phyloP scores from a whole-genome alignment of 2,329 filamentous ascomycete species.

The Ceratocystis cacaofunesta region DNA sequence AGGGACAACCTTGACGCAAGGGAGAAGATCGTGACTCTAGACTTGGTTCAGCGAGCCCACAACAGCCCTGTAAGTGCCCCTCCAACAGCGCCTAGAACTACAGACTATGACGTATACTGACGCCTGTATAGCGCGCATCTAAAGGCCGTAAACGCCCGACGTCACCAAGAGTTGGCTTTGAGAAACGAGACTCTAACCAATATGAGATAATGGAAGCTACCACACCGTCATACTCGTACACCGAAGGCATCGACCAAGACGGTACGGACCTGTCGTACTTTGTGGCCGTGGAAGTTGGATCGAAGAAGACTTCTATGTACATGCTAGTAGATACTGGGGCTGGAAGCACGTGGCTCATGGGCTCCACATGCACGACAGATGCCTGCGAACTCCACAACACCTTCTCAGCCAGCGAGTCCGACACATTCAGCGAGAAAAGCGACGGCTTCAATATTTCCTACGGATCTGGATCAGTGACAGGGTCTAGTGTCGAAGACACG shows the following conservation, averaged over 20 bases:
- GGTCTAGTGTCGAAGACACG: slow-evolving; percentile 50
- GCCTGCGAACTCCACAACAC: slow-evolving; percentile 56
- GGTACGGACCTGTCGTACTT: slow-evolving; percentile 54
- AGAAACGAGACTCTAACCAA: slow-evolving; percentile 29
- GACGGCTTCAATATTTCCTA: slow-evolving; percentile 54
- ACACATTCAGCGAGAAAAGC: slow-evolving; percentile 39
- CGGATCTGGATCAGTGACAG: slow-evolving; percentile 60
- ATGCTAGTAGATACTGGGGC: slow-evolving; percentile 54
- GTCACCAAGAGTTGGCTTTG: slow-evolving; percentile 17
- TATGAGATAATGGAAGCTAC: slow-evolving; percentile 35
- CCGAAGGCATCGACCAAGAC: slow-evolving; percentile 45
- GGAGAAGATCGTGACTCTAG: slow-evolving; percentile 6
- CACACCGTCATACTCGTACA: slow-evolving; percentile 32
- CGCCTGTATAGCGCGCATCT: background rate
- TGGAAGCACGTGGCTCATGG: slow-evolving; percentile 73
- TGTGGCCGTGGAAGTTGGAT: slow-evolving; percentile 41
- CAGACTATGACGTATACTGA: slow-evolving; percentile 12
- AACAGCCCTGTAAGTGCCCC: slow-evolving; percentile 11
- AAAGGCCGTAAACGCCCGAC: slow-evolving; percentile 9
- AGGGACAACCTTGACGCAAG: background rate
- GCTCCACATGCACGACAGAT: slow-evolving; percentile 46
- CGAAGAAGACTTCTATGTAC: slow-evolving; percentile 37
- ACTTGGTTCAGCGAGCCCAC: slow-evolving; percentile 9
- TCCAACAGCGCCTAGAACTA: background rate
- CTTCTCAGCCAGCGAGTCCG: slow-evolving; percentile 53